Conservation (phyloP, 2,329 filamentous ascomycete genomes). For the Phoma sp. region DNA sequence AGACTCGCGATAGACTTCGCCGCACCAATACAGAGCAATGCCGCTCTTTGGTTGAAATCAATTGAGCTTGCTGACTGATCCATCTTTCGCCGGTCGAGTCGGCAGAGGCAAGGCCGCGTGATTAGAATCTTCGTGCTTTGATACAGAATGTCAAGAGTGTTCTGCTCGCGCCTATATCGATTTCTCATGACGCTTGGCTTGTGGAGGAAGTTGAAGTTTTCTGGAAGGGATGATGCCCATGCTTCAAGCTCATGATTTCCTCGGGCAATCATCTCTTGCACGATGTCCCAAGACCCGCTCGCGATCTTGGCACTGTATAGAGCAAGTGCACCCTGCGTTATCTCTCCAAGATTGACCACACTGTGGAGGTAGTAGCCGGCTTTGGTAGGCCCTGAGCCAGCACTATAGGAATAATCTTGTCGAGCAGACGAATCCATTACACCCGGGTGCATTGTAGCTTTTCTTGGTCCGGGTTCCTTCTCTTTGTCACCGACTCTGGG, state of each 20-base stretch:
- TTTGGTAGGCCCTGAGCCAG: conserved; percentile 21
- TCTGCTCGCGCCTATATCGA: conserved; percentile 19
- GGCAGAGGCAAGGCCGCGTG: conserved; percentile 49
- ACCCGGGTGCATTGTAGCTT: not conserved
- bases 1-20: conserved; percentile 43
- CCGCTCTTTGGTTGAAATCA: conserved; percentile 41
- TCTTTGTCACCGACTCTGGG: conserved; percentile 17
- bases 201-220: conserved; percentile 25
- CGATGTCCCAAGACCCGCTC: conserved; percentile 42
- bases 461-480: not conserved
- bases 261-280: conserved; percentile 39
- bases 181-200: not conserved
- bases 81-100: conserved; percentile 39
- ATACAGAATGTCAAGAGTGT: conserved; percentile 29
- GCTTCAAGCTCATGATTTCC: conserved; percentile 40
- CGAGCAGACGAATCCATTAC: not conserved
- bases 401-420: not conserved
- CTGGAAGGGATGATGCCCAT: conserved; percentile 42
- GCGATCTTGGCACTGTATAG: conserved; percentile 43
- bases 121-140: conserved; percentile 42
- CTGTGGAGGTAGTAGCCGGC: conserved; percentile 29
- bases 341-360: conserved; percentile 30
- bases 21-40: conserved; percentile 42
- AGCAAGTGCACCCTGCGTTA: conserved; percentile 40
- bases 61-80: conserved; percentile 39